Conservation (phyloP, 768 basidiomycete genomes). For the Suillus americanus region DNA sequence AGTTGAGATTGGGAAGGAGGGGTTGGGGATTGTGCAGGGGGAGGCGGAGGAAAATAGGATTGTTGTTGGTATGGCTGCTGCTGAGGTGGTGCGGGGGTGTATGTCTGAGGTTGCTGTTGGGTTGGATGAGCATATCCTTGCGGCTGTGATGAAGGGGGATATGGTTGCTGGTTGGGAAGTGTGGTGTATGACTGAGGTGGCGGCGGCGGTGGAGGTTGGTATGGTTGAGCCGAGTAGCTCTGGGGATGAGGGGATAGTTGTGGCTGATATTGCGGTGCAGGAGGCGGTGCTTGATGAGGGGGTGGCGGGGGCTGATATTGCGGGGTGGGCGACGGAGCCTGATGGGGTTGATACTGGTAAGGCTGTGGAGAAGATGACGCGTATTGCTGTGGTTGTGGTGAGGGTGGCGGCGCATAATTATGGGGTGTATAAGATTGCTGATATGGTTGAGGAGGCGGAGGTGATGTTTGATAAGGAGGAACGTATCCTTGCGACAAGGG, state of each 20-base stretch:
- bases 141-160: constrained; percentile 3
- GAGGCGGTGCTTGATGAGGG: constrained; percentile 15
- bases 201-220: constrained; percentile 9
- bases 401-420: constrained; percentile 1
- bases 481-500: not conserved
- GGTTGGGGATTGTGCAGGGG: constrained; percentile 12
- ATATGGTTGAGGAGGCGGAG: constrained; percentile 10
- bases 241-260: constrained; percentile 35
- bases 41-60: constrained; percentile 17
- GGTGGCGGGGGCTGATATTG: constrained; percentile 23
- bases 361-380: constrained; percentile 6
- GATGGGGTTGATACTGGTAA: constrained; percentile 17
- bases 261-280: constrained; percentile 9
- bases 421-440: constrained; percentile 17
- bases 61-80: constrained; percentile 22
- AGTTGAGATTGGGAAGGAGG: constrained; percentile 16
- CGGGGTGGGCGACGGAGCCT: not conserved
- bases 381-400: constrained; percentile 17
- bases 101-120: constrained; percentile 18
- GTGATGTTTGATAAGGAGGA: not conserved
- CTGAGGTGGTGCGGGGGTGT: constrained; percentile 13
- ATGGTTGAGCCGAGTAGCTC: constrained; percentile 14
- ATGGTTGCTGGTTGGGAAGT: constrained; percentile 13
- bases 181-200: constrained; percentile 12
- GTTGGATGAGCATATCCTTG: constrained; percentile 6